Percentiles rank a stretch among this genome's conserved stretches.
Conservation (phyloP, 2,329 filamentous ascomycete species). For the Polychaeton citri region DNA sequence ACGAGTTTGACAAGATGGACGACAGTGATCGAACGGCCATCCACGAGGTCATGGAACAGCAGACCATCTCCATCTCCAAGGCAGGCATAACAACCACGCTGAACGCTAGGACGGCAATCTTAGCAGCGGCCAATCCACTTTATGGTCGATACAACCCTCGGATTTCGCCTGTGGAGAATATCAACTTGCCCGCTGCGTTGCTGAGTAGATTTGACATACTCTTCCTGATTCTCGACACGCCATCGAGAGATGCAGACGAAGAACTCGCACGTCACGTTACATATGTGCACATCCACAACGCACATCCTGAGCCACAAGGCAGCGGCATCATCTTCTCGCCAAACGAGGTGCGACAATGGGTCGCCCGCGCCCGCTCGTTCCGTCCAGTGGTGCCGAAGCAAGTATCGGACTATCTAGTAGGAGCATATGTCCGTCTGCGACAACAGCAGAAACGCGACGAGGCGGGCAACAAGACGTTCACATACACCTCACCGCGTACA, state of each 20-base stretch:
- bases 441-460: constrained; percentile 87
- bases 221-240: constrained; percentile 92
- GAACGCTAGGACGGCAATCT: constrained; percentile 72
- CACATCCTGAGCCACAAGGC: constrained; percentile 61
- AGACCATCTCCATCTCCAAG: constrained; percentile 77
- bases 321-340: constrained; percentile 71
- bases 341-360: constrained; percentile 88
- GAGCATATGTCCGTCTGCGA: constrained; percentile 88
- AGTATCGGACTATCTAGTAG: constrained; percentile 92
- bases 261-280: constrained; percentile 92
- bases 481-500: constrained; percentile 86
- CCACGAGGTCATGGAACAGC: constrained; percentile 81
- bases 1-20: constrained; percentile 85
- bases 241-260: constrained; percentile 76
- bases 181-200: constrained; percentile 93
- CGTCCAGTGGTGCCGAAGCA: constrained; percentile 71
- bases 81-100: constrained; percentile 93
- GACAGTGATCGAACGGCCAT: constrained; percentile 71
- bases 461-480: constrained; percentile 80
- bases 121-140: constrained; percentile 90
- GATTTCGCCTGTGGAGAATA: constrained; percentile 95
- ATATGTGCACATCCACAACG: constrained; percentile 93
- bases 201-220: constrained; percentile 95
- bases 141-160: constrained; percentile 98
- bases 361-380: constrained; percentile 82